Evolutionary conservation across 106 monocot species (phyloP), one percentile per base, ranked within the genome.

Genomic region (Allium cepa): DNA sequence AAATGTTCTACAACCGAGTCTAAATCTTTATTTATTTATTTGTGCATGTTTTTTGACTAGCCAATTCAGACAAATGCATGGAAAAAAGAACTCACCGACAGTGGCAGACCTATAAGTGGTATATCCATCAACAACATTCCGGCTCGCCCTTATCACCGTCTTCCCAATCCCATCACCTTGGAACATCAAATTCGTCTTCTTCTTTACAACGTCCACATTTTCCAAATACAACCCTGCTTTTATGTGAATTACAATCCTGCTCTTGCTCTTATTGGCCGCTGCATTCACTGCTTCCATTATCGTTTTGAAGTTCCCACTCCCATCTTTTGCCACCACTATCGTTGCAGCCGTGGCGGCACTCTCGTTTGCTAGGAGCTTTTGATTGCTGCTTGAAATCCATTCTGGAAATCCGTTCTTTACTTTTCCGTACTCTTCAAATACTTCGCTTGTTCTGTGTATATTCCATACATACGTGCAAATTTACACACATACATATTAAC

Each of bases 41-140:
- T 22, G 22, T 22, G 1, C 1, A 22, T 22, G 22, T 36, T 36
- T 36, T 5, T 36, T 36, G 5, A 36, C 36, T 36, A 36, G 36
- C 36, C 3, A 36, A 36, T 2, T 36, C 58, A 17, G 17, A 57
- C 6, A 15, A 17, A 17, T 17, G 8, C 1, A 59, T 15, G 2
- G 1, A n/a, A 57, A 2, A 3, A 9, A 53, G 17, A 46, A 67
- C 90, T 80, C 28, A 94, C 94, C 90, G 12, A 94, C 77, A 8
- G 94, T 94, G 18, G 94, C 94, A 3, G 94, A 94, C 11, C 84
- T 63, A 72, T 84, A 94, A 48, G 94, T 94, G 49, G 89, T 94
- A 75, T 69, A 94, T 7, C 89, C 89, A 55, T 94, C 89, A 53
- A 82, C 79, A 27, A 84, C 84, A 49, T 85, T 94, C 56, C 90